A percentile compares a stretch with the other conserved stretches of the same genome.
These are phyloP conservation scores for Racocetra persica DNA, from an alignment of 371 early-diverging fungal genomes.

Conservation along the genomic window DNA sequence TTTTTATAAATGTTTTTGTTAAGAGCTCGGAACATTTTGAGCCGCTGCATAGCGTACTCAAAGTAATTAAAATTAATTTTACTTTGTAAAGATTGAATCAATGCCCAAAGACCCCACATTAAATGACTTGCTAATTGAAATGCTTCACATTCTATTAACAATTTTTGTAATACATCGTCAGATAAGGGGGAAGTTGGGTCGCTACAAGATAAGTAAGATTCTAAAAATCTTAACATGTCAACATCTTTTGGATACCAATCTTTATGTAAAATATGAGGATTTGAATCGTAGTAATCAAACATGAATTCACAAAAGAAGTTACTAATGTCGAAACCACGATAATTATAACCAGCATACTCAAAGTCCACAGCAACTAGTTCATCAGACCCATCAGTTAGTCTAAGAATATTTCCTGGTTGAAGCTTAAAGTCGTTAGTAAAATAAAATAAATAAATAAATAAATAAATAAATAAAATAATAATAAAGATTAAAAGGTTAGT, in stretches of 20 bases:
- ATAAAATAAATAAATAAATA: neutral
- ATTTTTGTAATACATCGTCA: neutral
- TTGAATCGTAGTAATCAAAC: slow-evolving; percentile 75
- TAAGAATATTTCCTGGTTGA: slow-evolving; percentile 86
- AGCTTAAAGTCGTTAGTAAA: slow-evolving; percentile 49
- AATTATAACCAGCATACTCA: slow-evolving; percentile 89
- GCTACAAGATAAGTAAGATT: slow-evolving; percentile 70
- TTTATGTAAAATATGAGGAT: slow-evolving; percentile 59
- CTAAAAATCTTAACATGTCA: slow-evolving; percentile 67
- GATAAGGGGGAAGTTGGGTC: neutral
- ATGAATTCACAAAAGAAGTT: slow-evolving; percentile 94
- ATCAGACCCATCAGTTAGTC: slow-evolving; percentile 55
- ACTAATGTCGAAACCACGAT: slow-evolving; percentile 83
- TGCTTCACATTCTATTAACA: slow-evolving; percentile 51
- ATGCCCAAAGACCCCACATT: slow-evolving; percentile 87
- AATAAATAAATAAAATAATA: neutral
- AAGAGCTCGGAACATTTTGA: neutral
- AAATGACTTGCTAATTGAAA: slow-evolving; percentile 75
- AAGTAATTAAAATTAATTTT: slow-evolving; percentile 88
- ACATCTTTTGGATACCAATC: slow-evolving; percentile 63
- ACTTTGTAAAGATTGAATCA: slow-evolving; percentile 78
- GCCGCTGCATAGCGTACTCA: slow-evolving; percentile 53
- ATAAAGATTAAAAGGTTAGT: no score
- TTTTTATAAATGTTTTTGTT: neutral
- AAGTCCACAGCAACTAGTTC: slow-evolving; percentile 81